A percentile compares a stretch with the other conserved stretches of the same genome.
Conservation (phyloP, 1,284 basidiomycete species). For the Melampsora americana region DNA sequence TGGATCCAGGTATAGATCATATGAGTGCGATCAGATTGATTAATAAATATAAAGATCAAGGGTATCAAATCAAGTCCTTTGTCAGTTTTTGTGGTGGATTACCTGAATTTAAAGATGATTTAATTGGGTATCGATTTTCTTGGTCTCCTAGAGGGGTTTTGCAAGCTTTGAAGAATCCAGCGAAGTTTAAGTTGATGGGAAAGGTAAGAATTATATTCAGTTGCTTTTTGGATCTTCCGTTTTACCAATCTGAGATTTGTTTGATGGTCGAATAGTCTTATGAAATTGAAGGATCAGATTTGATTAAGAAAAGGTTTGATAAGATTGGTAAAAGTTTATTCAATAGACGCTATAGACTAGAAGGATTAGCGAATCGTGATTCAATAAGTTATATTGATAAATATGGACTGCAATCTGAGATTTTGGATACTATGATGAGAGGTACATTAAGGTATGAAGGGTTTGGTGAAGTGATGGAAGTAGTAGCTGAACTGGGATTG, state of each 20-base stretch:
- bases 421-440: constrained; percentile 69
- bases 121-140: constrained; percentile 88
- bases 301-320: constrained; percentile 65
- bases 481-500: constrained; percentile 72
- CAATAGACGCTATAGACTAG: constrained; percentile 61
- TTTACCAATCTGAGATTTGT: no score
- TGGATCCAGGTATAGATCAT: constrained; percentile 96
- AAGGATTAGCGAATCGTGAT: constrained; percentile 85
- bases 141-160: constrained; percentile 89
- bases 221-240: no score
- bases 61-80: constrained; percentile 67
- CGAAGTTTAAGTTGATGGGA: constrained; percentile 66
- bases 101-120: constrained; percentile 60
- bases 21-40: constrained; percentile 79
- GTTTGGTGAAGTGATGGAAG: constrained; percentile 71
- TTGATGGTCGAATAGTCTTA: no score
- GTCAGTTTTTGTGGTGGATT: constrained; percentile 91
- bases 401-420: constrained; percentile 64
- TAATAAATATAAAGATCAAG: constrained; percentile 61
- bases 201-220: constrained; percentile 62
- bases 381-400: constrained; percentile 71
- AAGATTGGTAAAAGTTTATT: constrained; percentile 63
- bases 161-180: constrained; percentile 73
- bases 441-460: constrained; percentile 88
- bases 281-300: constrained; percentile 61